Conservation (phyloP, 2,329 filamentous ascomycete species). For the Fusarium succisae region DNA sequence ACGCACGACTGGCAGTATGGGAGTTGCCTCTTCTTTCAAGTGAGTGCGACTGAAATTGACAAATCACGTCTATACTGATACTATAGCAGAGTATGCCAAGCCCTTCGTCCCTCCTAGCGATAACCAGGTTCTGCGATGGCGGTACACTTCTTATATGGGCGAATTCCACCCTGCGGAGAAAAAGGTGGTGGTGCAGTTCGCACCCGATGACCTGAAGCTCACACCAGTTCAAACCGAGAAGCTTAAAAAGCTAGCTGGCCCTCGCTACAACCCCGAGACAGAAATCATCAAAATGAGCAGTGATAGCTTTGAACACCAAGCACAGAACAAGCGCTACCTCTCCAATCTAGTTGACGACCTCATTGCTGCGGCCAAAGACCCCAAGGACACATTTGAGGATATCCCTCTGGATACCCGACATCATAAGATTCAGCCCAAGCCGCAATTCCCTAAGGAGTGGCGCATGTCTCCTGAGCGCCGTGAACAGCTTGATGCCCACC, state of each 20-base stretch:
- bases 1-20: slow-evolving; percentile 88
- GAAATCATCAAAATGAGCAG: slow-evolving; percentile 88
- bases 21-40: slow-evolving; percentile 92
- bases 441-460: slow-evolving; percentile 85
- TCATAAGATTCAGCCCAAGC: slow-evolving; percentile 74
- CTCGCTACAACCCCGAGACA: slow-evolving; percentile 86
- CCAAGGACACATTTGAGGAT: slow-evolving; percentile 84
- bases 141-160: slow-evolving; percentile 96
- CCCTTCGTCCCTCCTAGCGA: slow-evolving; percentile 78
- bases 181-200: slow-evolving; percentile 95
- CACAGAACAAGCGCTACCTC: slow-evolving; percentile 97
- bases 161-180: slow-evolving; percentile 89
- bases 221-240: slow-evolving; percentile 76
- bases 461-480: slow-evolving; percentile 76
- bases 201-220: slow-evolving; percentile 76
- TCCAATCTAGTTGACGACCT: slow-evolving; percentile 79
- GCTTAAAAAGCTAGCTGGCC: slow-evolving; percentile 85
- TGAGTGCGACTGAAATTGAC: slow-evolving; percentile 59
- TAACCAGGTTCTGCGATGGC: slow-evolving; percentile 83
- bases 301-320: slow-evolving; percentile 86
- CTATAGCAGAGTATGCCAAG: slow-evolving; percentile 77
- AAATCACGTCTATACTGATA: slow-evolving; percentile 13
- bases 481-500: slow-evolving; percentile 69
- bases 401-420: slow-evolving; percentile 90
- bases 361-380: slow-evolving; percentile 79